Evolutionary conservation across 257 asterid species (phyloP).

Genomic region (Solanum clarkiae): DNA sequence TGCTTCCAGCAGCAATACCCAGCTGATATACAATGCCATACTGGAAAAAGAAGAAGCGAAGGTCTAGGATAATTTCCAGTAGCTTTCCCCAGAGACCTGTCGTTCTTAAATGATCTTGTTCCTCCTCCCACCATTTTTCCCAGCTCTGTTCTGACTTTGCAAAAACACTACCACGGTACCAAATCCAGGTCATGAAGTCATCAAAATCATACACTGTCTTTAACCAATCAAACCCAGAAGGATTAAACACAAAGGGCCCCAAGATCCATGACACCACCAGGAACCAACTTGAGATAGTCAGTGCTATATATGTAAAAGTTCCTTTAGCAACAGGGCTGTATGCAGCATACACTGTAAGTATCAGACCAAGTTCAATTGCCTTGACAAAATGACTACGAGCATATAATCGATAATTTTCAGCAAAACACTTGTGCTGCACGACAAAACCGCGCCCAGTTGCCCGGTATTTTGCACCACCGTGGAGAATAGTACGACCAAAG

Average conservation of each 20-base stretch:
- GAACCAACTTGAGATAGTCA: conserved; percentile 96
- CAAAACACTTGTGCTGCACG: conserved; percentile 87
- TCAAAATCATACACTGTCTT: conserved; percentile 92
- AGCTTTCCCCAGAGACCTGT: conserved; percentile 90
- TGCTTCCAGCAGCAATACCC: conserved; percentile 76
- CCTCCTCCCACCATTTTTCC: conserved; percentile 99
- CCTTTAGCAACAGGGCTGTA: conserved; percentile 83
- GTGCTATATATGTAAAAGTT: conserved; percentile 73
- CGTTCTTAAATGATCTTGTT: conserved; percentile 91
- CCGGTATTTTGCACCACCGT: conserved; percentile 97
- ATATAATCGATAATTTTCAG: conserved; percentile 76
- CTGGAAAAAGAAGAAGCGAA: conserved; percentile 97
- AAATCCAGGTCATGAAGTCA: conserved; percentile 91
- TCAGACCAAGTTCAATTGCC: conserved; percentile 92
- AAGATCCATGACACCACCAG: conserved; percentile 84
- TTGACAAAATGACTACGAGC: conserved; percentile 96
- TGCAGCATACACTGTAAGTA: conserved; percentile 80
- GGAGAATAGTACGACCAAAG: conserved; percentile 95
- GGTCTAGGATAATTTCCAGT: conserved; percentile 67
- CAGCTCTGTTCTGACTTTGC: conserved; percentile 92
- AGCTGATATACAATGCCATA: conserved; percentile 89
- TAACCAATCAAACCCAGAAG: conserved; percentile 95
- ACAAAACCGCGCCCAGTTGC: conserved; percentile 99
- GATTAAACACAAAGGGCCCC: conserved; percentile 89
- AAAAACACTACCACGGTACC: conserved; percentile 92